Evolutionary conservation across 2,329 filamentous ascomycete genomes (phyloP).

Genomic region (Tolypocladium amazonense): DNA sequence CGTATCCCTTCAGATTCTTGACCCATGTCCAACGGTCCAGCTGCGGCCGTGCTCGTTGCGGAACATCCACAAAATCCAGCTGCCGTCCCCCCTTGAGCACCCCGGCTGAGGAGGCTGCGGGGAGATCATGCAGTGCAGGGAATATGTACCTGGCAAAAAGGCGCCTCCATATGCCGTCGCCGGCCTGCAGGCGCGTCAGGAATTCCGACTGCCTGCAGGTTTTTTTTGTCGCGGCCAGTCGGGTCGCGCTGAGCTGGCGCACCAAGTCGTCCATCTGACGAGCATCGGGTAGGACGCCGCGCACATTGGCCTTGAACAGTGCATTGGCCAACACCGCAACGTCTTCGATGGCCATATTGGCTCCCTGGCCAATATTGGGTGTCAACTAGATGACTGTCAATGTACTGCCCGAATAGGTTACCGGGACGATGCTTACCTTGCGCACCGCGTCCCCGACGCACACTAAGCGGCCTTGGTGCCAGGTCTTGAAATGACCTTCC

Average conservation of each 20-base stretch:
- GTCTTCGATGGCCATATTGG: slow-evolving; percentile 10
- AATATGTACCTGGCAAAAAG: slow-evolving; percentile 5
- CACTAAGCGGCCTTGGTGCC: slow-evolving; percentile 19
- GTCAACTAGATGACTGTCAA: slow-evolving; percentile 5
- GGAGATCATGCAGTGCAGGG: slow-evolving; percentile 5
- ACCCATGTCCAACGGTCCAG: not conserved
- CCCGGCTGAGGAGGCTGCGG: slow-evolving; percentile 3
- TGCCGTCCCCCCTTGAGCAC: not conserved
- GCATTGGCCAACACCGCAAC: slow-evolving; percentile 7
- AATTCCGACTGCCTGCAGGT: slow-evolving; percentile 7
- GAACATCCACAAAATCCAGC: not conserved
- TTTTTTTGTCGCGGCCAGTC: not conserved
- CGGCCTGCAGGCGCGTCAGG: slow-evolving; percentile 7
- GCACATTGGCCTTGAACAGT: not conserved
- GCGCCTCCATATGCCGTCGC: slow-evolving; percentile 2
- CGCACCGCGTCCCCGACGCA: slow-evolving; percentile 21
- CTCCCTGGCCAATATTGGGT: slow-evolving; percentile 10
- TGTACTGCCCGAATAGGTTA: not conserved
- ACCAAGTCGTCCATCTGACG: not conserved
- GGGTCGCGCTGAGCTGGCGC: not conserved
- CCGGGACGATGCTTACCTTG: slow-evolving; percentile 14
- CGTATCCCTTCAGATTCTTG: not conserved
- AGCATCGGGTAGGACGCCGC: not conserved
- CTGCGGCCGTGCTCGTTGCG: not conserved
- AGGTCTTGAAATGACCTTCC: slow-evolving; percentile 19